These are phyloP conservation scores for Pichia sp. DNA, from an alignment of 1,139 yeast species.

Conservation along the genomic window DNA sequence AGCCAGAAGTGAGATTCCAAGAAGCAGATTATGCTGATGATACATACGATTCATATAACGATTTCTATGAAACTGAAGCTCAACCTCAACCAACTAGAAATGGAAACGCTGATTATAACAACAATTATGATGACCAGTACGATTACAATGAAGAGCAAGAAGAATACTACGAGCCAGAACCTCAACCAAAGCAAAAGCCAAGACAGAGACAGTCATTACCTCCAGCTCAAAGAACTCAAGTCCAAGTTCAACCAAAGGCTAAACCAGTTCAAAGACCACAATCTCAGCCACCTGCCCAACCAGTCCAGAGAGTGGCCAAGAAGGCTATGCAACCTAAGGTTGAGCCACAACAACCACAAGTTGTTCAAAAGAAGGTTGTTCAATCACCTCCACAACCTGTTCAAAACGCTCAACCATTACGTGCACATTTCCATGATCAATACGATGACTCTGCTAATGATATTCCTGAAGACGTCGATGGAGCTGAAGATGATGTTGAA, in stretches of 20 bases:
- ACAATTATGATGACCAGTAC: not conserved
- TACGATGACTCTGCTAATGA: not conserved
- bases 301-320: too few relatives aligned
- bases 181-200: not conserved
- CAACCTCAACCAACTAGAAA: not conserved
- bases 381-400: not conserved
- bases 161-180: not conserved
- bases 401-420: not conserved
- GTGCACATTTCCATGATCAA: not conserved
- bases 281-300: not conserved
- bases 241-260: not conserved
- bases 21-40: constrained; percentile 4
- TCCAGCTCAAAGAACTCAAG: not conserved
- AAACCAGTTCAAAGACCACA: not conserved
- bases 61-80: not conserved
- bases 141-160: not conserved
- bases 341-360: not conserved
- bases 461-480: not conserved
- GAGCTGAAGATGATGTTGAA: constrained; percentile 7
- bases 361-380: not conserved
- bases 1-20: constrained; percentile 5
- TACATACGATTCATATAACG: not conserved
- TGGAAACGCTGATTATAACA: not conserved
- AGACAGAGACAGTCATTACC: not conserved
- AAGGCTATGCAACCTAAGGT: too few relatives aligned